Conservation (phyloP, 176 grass and related monocot species). For the Bromus sterilis region DNA sequence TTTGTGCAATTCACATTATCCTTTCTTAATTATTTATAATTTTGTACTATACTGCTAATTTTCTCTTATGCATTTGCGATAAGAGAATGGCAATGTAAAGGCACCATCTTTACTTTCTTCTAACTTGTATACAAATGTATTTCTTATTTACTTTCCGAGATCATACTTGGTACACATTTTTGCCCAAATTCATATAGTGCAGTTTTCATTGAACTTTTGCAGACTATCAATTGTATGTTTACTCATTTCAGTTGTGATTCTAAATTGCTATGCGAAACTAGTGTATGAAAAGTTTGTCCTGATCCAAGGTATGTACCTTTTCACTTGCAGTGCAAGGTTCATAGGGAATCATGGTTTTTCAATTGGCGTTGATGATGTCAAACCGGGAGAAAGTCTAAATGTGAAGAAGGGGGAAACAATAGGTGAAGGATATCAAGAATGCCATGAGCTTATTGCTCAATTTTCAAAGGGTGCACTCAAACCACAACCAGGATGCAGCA, state of each 20-base stretch:
- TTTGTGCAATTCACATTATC: neutral
- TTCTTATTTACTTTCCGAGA: neutral
- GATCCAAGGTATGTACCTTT: neutral
- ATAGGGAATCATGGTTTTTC: slow-evolving; percentile 99
- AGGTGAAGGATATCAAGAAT: slow-evolving; percentile 58
- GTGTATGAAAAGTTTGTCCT: neutral
- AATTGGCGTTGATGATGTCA: slow-evolving; percentile 91
- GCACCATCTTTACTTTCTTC: neutral
- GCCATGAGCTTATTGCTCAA: slow-evolving; percentile 65
- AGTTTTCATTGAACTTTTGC: neutral
- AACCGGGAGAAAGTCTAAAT: slow-evolving; percentile 67
- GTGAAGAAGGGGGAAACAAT: slow-evolving; percentile 63
- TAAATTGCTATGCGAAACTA: neutral
- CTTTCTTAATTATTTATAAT: neutral
- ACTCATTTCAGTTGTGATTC: neutral
- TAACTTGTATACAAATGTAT: too few relatives aligned
- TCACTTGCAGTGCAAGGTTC: slow-evolving; percentile 84
- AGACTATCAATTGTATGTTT: neutral
- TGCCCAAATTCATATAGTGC: neutral
- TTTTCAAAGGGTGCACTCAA: slow-evolving; percentile 63
- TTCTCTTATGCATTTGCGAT: neutral
- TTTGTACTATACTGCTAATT: neutral
- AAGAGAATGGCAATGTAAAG: slow-evolving; percentile 1
- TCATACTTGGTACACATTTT: neutral
- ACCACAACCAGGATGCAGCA: slow-evolving; percentile 59